phyloP scores from a whole-genome alignment of 192 early-diverging fungal genomes.

The Phycomyces blakesleeanus region DNA sequence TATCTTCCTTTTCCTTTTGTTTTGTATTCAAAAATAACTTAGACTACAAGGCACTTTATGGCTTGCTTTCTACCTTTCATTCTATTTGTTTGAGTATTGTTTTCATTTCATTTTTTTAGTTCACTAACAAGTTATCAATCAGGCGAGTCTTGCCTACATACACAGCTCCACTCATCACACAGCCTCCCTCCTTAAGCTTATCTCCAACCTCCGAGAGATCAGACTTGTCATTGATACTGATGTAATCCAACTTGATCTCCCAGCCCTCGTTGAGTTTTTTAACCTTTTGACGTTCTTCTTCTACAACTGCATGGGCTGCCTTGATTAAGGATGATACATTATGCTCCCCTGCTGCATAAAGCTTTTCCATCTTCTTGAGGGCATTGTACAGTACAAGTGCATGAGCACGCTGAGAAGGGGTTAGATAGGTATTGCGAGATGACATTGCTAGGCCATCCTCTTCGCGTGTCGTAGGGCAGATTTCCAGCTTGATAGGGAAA shows the following conservation, averaged over 20 bases:
- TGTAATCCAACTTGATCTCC: slow-evolving; percentile 76
- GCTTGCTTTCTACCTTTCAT: too few species aligned
- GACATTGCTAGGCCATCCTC: slow-evolving; percentile 86
- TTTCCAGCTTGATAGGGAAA: slow-evolving; percentile 69
- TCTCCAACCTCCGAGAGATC: slow-evolving; percentile 15
- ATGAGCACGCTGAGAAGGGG: slow-evolving; percentile 57
- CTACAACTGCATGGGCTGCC: slow-evolving; percentile 49
- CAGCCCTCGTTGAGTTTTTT: slow-evolving; percentile 20
- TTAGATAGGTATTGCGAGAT: slow-evolving; percentile 85
- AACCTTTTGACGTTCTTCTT: slow-evolving; percentile 39
- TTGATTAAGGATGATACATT: slow-evolving; percentile 43
- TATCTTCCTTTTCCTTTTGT: too few species aligned
- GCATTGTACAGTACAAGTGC: slow-evolving; percentile 76
- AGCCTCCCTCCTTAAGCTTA: slow-evolving; percentile 50
- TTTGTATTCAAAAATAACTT: too few species aligned
- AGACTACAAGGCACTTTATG: not conserved
- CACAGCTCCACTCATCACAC: slow-evolving; percentile 83
- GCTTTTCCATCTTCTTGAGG: slow-evolving; percentile 48
- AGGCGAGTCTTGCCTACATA: slow-evolving; percentile 84
- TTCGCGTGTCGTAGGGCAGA: slow-evolving; percentile 75
- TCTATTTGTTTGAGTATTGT: too few species aligned
- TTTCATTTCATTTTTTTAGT: not conserved
- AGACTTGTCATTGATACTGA: slow-evolving; percentile 68
- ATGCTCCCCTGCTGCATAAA: slow-evolving; percentile 38
- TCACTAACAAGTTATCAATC: slow-evolving; percentile 87